Evolutionary conservation across 78 protist genomes (phyloP).

Genomic region (Dictyostelium purpureum): DNA sequence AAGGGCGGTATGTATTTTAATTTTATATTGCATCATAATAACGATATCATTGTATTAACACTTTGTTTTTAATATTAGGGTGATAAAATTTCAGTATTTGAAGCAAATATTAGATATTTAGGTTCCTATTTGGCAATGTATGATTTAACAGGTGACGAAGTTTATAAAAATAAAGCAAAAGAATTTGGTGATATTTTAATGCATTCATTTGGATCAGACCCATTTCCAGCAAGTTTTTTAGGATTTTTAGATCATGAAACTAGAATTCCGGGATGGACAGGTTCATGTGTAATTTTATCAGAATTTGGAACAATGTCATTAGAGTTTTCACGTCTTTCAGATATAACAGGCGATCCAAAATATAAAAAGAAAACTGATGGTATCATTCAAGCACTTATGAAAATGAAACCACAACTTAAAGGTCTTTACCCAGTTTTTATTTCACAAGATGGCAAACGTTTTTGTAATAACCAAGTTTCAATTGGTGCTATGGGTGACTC

Average conservation of each 20-base stretch:
- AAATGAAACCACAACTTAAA: neutral
- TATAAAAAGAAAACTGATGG: neutral
- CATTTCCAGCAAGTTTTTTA: slow-evolving; percentile 44
- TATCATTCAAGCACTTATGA: neutral
- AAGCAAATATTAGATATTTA: slow-evolving; percentile 88
- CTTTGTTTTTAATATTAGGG: neutral
- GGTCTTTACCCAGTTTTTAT: slow-evolving; percentile 33
- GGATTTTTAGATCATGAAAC: neutral
- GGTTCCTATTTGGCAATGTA: slow-evolving; percentile 91
- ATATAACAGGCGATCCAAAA: slow-evolving; percentile 69
- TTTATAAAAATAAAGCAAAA: slow-evolving; percentile 78
- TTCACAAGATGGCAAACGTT: neutral
- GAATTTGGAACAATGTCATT: slow-evolving; percentile 91
- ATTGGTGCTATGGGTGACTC: slow-evolving; percentile 90
- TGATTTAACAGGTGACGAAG: slow-evolving; percentile 77
- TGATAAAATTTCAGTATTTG: slow-evolving; percentile 82
- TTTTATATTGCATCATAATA: neutral
- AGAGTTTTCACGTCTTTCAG: slow-evolving; percentile 85
- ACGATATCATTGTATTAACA: neutral
- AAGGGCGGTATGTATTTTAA: neutral
- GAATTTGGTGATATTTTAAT: slow-evolving; percentile 83
- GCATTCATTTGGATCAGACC: slow-evolving; percentile 30
- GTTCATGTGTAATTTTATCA: slow-evolving; percentile 73
- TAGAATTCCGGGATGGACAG: slow-evolving; percentile 12
- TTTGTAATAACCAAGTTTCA: slow-evolving; percentile 5